phyloP scores from a whole-genome alignment of 108 stramenopile genomes.

The Hondaea fermentalgiana region DNA sequence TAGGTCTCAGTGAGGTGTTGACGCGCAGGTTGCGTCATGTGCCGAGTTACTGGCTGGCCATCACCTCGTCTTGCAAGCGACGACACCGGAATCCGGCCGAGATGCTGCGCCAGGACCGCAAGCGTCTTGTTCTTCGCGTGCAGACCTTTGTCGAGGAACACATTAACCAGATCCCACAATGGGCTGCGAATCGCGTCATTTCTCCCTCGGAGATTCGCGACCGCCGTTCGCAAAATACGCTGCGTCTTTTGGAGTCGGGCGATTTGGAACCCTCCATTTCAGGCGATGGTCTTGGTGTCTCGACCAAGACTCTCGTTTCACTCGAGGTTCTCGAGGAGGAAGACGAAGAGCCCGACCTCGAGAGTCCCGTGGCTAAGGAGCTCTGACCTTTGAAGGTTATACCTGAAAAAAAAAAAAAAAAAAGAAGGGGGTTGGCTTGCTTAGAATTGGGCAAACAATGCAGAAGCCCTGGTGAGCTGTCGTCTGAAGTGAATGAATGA shows the following conservation, averaged over 20 bases:
- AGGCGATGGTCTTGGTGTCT: neutral
- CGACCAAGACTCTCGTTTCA: neutral
- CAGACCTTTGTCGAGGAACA: neutral
- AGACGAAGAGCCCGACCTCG: too few relatives aligned
- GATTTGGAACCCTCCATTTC: neutral
- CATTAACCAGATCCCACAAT: neutral
- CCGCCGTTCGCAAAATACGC: neutral
- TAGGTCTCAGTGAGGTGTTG: neutral
- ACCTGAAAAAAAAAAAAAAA: too few relatives aligned
- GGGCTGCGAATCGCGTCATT: neutral
- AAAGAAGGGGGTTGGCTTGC: too few relatives aligned
- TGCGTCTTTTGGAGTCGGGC: neutral
- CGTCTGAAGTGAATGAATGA: too few relatives aligned
- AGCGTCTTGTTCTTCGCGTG: neutral
- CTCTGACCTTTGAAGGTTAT: too few relatives aligned
- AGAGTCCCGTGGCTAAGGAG: too few relatives aligned
- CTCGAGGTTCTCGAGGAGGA: too few relatives aligned
- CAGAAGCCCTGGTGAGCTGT: too few relatives aligned
- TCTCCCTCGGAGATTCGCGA: neutral
- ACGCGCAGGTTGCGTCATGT: neutral
- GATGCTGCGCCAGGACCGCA: conserved; percentile 16
- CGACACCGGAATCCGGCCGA: neutral
- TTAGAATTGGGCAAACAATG: too few relatives aligned
- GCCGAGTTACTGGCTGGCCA: neutral
- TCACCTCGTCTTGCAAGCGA: neutral